Evolutionary conservation across 2,329 filamentous ascomycete genomes (phyloP).

Genomic region (Simplicillium sp.): DNA sequence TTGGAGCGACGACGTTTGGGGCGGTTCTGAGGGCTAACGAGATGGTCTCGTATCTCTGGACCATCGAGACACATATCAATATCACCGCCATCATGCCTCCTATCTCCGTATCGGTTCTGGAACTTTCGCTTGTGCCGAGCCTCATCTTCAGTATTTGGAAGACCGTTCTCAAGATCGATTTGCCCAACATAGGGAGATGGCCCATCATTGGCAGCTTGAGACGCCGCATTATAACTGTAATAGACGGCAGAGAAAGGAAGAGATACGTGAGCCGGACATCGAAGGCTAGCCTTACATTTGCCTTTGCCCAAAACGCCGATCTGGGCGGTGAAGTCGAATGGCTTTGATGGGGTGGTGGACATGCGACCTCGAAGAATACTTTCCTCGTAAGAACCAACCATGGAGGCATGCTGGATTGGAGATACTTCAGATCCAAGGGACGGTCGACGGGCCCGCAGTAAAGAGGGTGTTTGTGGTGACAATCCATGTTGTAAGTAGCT

Average conservation of each 20-base stretch:
- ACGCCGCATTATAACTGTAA: constrained; percentile 76
- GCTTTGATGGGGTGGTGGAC: constrained; percentile 91
- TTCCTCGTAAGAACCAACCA: constrained; percentile 97
- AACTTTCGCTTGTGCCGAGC: constrained; percentile 37
- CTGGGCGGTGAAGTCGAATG: constrained; percentile 85
- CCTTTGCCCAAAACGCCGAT: constrained; percentile 88
- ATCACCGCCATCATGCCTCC: constrained; percentile 17
- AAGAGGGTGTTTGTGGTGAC: constrained; percentile 40
- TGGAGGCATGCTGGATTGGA: constrained; percentile 78
- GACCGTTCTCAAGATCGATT: constrained; percentile 78
- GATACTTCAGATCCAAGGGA: constrained; percentile 68
- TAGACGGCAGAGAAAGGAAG: constrained; percentile 91
- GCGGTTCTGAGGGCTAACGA: constrained; percentile 2
- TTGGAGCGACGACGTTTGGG: constrained; percentile 42
- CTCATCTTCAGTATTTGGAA: constrained; percentile 44
- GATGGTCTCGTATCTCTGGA: constrained; percentile 8
- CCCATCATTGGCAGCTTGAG: constrained; percentile 60
- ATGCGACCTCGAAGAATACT: constrained; percentile 90
- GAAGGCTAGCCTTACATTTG: constrained; percentile 75
- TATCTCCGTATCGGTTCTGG: constrained; percentile 32
- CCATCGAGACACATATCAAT: constrained; percentile 11
- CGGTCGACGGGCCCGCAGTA: constrained; percentile 49
- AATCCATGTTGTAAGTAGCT: constrained; percentile 23
- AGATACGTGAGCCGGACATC: constrained; percentile 83
- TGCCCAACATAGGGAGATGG: constrained; percentile 94